Conservation (phyloP, 495 filamentous ascomycete genomes). For the Sporormia fimetaria region DNA sequence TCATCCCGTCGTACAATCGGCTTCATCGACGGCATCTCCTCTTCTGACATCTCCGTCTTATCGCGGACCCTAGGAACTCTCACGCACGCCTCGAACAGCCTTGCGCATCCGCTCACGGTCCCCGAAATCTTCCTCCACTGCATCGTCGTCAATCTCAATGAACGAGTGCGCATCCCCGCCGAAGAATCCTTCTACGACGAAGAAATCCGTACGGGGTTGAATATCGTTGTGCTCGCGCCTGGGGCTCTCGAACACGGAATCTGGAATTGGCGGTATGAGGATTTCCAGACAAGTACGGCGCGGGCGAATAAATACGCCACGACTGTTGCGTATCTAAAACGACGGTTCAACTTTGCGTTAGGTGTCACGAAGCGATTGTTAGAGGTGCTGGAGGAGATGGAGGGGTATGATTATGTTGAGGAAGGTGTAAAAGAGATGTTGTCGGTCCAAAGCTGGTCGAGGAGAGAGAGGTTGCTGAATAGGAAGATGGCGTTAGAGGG, state of each 20-base stretch:
- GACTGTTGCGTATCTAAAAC: conserved; percentile 1
- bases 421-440: background rate
- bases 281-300: background rate
- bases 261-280: conserved; percentile 3
- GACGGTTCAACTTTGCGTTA: conserved; percentile 3
- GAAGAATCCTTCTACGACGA: conserved; percentile 1
- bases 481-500: too few relatives aligned
- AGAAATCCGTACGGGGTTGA: conserved; percentile 4
- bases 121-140: conserved; percentile 9
- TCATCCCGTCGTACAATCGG: conserved; percentile 2
- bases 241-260: background rate
- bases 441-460: background rate
- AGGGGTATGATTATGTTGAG: background rate
- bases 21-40: conserved; percentile 5
- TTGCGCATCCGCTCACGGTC: conserved; percentile 5
- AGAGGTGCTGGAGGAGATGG: background rate
- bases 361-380: conserved; percentile 1
- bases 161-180: conserved; percentile 3
- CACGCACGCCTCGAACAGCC: background rate
- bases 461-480: conserved; percentile 3
- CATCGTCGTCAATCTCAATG: conserved; percentile 3
- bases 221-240: background rate
- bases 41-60: background rate
- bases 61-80: background rate
- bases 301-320: conserved; percentile 2